Base-by-base conservation (phyloP, 495 filamentous ascomycete genomes). In the Podospora anserina region DNA sequence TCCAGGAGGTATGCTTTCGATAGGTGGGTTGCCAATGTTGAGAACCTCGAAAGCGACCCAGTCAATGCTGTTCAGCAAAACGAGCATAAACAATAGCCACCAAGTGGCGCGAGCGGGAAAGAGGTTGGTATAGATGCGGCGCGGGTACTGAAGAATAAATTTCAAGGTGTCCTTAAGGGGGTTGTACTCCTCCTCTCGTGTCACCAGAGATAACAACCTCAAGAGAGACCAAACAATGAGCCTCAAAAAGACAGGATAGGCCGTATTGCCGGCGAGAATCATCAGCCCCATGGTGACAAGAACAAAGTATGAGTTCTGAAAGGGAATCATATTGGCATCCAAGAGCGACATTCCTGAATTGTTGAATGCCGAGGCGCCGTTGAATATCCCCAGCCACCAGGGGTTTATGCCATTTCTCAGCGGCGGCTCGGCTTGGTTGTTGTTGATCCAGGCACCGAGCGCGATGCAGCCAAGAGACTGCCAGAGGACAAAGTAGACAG, bases 301-400 rank as follows among this genome's bases (percentile, higher is more conserved):
- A 7, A 92, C 85, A 73, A 92, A 96, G 75, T 85, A 78, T 5
- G 84, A 82, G 1, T 78, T 80, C 74, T 90, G 85, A 72, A 90
- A 92, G 1, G 88, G 86, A 5, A 86, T 84, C 89, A 96, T 92
- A 70, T 96, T 96, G 20, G 85, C 82, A 77, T 96, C 92, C 56
- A 97, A 77, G 39, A 97, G 85, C 20, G 87, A 88, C 92, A 97
- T 94, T 23, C 93, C 93, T 23, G 86, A 90, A 74, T 96, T 97
- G 71, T 91, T 93, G 77, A 97, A 97, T 3, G 91, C 93, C 62
- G 89, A 92, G 18, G 87, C 82, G 54, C 85, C 84, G 71, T 90
- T 88, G 78, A 92, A 92, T 32, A 87, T 83, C 18, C 89, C 89
- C 55, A 86, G 80, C 90, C 89, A 92, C 83, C 84, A 87, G n/a